Evolutionary conservation across 2,329 filamentous ascomycete genomes (phyloP).

Genomic region (Peltaster fructicola): DNA sequence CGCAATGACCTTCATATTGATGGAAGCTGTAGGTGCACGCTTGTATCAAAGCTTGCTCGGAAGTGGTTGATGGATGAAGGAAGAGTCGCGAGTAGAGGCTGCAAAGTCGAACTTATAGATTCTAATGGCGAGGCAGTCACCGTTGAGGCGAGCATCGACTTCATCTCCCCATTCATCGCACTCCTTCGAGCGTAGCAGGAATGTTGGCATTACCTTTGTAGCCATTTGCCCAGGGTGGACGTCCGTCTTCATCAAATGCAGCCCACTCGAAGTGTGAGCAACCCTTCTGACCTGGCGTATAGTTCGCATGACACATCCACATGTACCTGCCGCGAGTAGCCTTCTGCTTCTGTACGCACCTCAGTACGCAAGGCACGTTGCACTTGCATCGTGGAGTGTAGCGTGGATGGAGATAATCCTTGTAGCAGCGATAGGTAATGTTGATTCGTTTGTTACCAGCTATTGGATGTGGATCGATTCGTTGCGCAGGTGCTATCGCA

Average conservation of each 20-base stretch:
- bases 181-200: conserved; percentile 4
- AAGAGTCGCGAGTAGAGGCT: background rate
- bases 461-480: conserved; percentile 71
- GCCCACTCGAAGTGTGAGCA: conserved; percentile 78
- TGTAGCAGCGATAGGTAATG: conserved; percentile 83
- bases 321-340: conserved; percentile 69
- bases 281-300: conserved; percentile 43
- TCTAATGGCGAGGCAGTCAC: too few relatives aligned
- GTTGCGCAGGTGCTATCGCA: conserved; percentile 53
- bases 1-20: too few relatives aligned
- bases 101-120: background rate
- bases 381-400: conserved; percentile 67
- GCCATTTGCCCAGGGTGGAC: conserved; percentile 43
- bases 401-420: conserved; percentile 55
- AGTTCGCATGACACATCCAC: conserved; percentile 80
- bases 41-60: too few relatives aligned
- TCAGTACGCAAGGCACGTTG: conserved; percentile 46
- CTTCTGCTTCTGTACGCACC: conserved; percentile 63
- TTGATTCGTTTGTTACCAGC: conserved; percentile 72
- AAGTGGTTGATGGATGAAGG: too few relatives aligned
- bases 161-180: background rate
- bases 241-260: conserved; percentile 70
- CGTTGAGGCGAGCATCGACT: background rate
- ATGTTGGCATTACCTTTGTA: conserved; percentile 17
- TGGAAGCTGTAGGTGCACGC: too few relatives aligned